Conservation (phyloP, 1,284 basidiomycete species). For the Heterobasidion annosum region DNA sequence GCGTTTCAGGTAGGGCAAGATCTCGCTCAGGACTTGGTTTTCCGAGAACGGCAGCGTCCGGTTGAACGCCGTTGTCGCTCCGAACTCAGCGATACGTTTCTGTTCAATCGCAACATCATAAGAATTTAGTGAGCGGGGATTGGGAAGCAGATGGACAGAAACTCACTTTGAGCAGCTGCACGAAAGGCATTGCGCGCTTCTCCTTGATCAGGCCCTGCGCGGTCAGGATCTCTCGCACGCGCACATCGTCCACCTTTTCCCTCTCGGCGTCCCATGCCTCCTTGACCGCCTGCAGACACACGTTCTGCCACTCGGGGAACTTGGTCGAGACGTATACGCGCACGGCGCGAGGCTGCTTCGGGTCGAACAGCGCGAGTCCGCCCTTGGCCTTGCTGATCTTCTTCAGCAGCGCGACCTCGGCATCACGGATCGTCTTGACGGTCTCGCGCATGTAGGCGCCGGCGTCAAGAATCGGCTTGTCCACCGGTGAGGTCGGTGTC, state of each 20-base stretch:
- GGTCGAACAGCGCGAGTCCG: slow-evolving; percentile 55
- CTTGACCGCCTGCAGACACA: slow-evolving; percentile 71
- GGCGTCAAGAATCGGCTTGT: slow-evolving; percentile 60
- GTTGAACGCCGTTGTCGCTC: slow-evolving; percentile 77
- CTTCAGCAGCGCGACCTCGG: slow-evolving; percentile 75
- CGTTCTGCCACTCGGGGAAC: slow-evolving; percentile 94
- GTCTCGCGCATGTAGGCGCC: slow-evolving; percentile 80
- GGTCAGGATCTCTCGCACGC: slow-evolving; percentile 64
- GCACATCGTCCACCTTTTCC: slow-evolving; percentile 77
- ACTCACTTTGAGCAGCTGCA: slow-evolving; percentile 82
- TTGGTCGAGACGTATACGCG: slow-evolving; percentile 83
- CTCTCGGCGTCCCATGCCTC: slow-evolving; percentile 55
- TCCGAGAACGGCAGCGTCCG: slow-evolving; percentile 88
- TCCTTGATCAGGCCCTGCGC: slow-evolving; percentile 88
- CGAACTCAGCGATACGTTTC: slow-evolving; percentile 81
- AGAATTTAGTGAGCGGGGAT: not conserved
- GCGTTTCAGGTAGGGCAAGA: slow-evolving; percentile 80
- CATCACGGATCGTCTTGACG: slow-evolving; percentile 86
- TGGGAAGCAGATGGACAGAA: not conserved
- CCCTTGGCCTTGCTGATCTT: slow-evolving; percentile 62
- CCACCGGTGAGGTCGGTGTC: slow-evolving; percentile 44
- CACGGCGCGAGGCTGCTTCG: slow-evolving; percentile 79
- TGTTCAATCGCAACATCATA: slow-evolving; percentile 20
- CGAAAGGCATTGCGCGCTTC: slow-evolving; percentile 94
- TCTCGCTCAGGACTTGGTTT: slow-evolving; percentile 62